A percentile compares a stretch with the other conserved stretches of the same genome.
These are phyloP conservation scores for Begonia peltatifolia DNA, from an alignment of 306 rosid genomes.

Conservation along the genomic window DNA sequence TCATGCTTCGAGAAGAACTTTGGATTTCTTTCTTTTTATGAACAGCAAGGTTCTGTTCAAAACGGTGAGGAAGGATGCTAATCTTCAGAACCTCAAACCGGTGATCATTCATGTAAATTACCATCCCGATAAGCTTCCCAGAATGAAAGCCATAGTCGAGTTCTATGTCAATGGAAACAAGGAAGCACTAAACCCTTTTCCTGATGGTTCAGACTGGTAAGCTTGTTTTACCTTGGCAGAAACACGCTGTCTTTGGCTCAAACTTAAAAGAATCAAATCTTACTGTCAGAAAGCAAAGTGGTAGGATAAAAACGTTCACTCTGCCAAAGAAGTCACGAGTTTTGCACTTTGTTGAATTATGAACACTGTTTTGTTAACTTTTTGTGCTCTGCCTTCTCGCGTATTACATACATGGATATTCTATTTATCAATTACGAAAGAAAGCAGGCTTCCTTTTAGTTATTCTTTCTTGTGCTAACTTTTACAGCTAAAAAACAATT, in stretches of 20 bases:
- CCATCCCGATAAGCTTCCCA: slow-evolving; percentile 68
- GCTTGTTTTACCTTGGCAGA: not conserved
- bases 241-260: not conserved
- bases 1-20: slow-evolving; percentile 70
- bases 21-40: slow-evolving; percentile 83
- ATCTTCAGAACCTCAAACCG: slow-evolving; percentile 56
- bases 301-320: too few species aligned
- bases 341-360: too few species aligned
- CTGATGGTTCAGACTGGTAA: slow-evolving; percentile 65
- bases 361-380: too few species aligned
- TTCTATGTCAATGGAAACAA: slow-evolving; percentile 53
- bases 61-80: slow-evolving; percentile 56
- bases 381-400: too few species aligned
- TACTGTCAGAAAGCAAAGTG: too few species aligned
- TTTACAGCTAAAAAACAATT: too few species aligned
- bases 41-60: slow-evolving; percentile 85
- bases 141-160: slow-evolving; percentile 79
- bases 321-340: too few species aligned
- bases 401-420: too few species aligned
- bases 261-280: not conserved
- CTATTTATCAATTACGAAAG: too few species aligned
- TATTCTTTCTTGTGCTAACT: too few species aligned
- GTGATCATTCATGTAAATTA: slow-evolving; percentile 77
- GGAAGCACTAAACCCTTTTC: slow-evolving; percentile 68
- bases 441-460: too few species aligned